phyloP scores from a whole-genome alignment of 257 asterid genomes.

The Leptodermis oblonga region DNA sequence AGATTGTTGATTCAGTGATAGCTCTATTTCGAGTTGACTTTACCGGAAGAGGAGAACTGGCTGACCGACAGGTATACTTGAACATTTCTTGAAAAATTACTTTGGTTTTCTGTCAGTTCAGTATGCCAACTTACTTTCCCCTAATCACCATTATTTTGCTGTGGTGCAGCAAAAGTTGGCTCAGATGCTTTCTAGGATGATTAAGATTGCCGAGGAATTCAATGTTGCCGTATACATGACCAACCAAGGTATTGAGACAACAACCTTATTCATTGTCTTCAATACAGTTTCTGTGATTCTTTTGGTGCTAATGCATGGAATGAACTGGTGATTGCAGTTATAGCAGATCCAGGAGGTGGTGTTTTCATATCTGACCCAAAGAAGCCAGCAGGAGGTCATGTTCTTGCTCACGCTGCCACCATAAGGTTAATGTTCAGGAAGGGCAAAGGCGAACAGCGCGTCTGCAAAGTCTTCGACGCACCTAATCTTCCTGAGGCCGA shows the following conservation, averaged over 20 bases:
- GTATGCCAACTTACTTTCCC: constrained; percentile 2
- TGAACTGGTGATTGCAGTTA: constrained; percentile 56
- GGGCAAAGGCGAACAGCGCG: constrained; percentile 99
- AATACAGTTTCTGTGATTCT: background rate
- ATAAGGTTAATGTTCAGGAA: constrained; percentile 96
- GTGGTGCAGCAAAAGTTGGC: constrained; percentile 91
- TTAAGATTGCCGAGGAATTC: constrained; percentile 96
- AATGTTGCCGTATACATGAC: constrained; percentile 99
- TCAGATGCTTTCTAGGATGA: constrained; percentile 93
- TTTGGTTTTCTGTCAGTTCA: constrained; percentile 16
- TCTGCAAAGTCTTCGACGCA: constrained; percentile 97
- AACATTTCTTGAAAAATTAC: background rate
- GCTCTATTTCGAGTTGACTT: constrained; percentile 96
- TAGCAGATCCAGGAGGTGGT: constrained; percentile 99
- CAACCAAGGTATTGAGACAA: constrained; percentile 65
- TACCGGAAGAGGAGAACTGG: constrained; percentile 98
- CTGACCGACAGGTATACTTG: constrained; percentile 82
- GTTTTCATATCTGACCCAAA: constrained; percentile 96
- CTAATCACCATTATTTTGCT: constrained; percentile 9
- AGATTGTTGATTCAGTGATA: constrained; percentile 95
- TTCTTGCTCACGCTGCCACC: constrained; percentile 97
- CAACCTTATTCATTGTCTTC: background rate
- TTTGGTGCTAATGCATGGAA: constrained; percentile 5
- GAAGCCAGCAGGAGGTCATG: constrained; percentile 99
- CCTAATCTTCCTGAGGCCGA: constrained; percentile 98